phyloP scores from a whole-genome alignment of 208 protist species.

The Trypanosoma rangeli region DNA sequence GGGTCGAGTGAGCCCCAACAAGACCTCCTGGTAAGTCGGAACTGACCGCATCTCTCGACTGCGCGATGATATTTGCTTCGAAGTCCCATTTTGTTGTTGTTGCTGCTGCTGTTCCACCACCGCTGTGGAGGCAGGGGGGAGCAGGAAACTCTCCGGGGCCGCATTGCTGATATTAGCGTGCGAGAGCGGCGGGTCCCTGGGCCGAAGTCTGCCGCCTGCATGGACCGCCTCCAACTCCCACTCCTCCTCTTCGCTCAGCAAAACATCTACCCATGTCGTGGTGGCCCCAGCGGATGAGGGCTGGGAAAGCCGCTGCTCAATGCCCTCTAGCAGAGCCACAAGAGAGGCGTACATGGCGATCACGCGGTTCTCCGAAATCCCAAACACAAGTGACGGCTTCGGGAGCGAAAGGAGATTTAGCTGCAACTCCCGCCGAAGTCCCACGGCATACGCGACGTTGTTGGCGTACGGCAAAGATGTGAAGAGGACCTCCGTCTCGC shows the following conservation, averaged over 20 bases:
- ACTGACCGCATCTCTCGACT: background rate
- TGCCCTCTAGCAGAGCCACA: constrained; percentile 63
- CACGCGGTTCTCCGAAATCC: constrained; percentile 68
- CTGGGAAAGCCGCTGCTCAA: constrained; percentile 25
- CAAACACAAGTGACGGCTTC: constrained; percentile 49
- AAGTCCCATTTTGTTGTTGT: background rate
- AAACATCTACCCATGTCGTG: constrained; percentile 19
- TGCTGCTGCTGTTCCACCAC: constrained; percentile 11
- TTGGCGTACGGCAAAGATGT: constrained; percentile 31
- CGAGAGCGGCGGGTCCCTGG: background rate
- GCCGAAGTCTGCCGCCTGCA: background rate
- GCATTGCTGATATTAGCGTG: background rate
- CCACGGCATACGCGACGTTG: background rate
- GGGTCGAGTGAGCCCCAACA: constrained; percentile 3
- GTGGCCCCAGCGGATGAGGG: background rate
- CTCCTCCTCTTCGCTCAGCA: constrained; percentile 15
- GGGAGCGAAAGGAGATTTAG: constrained; percentile 55
- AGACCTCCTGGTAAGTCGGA: constrained; percentile 18
- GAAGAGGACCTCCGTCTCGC: constrained; percentile 60
- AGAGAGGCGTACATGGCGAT: constrained; percentile 72
- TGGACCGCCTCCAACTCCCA: background rate
- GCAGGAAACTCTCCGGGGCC: background rate
- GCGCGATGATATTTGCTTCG: background rate
- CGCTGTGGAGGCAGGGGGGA: constrained; percentile 20
- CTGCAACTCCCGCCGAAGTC: constrained; percentile 59